Evolutionary conservation across 371 early-diverging fungal species (phyloP).

Genomic region (Choanephora cucurbitarum): DNA sequence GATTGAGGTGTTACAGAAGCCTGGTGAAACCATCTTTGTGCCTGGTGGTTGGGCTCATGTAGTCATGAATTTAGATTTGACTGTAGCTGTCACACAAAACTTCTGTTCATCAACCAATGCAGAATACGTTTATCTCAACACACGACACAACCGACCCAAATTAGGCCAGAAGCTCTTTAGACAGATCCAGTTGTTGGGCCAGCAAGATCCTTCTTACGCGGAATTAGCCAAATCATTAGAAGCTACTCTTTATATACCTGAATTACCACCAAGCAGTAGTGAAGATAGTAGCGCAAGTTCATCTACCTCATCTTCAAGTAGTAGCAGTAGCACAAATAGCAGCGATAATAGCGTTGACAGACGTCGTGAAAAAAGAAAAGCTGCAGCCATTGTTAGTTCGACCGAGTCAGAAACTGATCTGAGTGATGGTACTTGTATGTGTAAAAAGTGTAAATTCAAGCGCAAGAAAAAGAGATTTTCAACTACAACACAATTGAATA

Average conservation of each 20-base stretch:
- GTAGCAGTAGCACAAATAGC: constrained; percentile 29
- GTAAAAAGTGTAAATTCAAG: constrained; percentile 61
- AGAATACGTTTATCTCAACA: constrained; percentile 73
- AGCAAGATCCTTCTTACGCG: constrained; percentile 43
- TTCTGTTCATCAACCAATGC: constrained; percentile 74
- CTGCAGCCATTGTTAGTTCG: constrained; percentile 37
- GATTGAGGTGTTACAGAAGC: constrained; percentile 74
- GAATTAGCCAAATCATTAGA: constrained; percentile 50
- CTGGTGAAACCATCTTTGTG: constrained; percentile 84
- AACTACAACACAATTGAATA: not conserved
- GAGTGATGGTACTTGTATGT: constrained; percentile 64
- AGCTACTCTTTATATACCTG: constrained; percentile 56
- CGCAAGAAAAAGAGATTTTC: constrained; percentile 28
- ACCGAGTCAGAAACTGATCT: constrained; percentile 60
- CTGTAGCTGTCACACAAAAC: constrained; percentile 84
- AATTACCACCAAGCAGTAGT: constrained; percentile 55
- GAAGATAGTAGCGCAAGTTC: constrained; percentile 40
- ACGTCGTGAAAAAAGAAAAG: constrained; percentile 8
- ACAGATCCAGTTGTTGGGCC: constrained; percentile 46
- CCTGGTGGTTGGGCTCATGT: constrained; percentile 88
- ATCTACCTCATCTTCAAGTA: constrained; percentile 34
- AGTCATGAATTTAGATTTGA: constrained; percentile 82
- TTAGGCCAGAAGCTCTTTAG: constrained; percentile 58
- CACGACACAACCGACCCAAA: constrained; percentile 73
- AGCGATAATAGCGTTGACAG: constrained; percentile 19